Conservation (phyloP, 257 asterid genomes). For the Solanum clarkiae region DNA sequence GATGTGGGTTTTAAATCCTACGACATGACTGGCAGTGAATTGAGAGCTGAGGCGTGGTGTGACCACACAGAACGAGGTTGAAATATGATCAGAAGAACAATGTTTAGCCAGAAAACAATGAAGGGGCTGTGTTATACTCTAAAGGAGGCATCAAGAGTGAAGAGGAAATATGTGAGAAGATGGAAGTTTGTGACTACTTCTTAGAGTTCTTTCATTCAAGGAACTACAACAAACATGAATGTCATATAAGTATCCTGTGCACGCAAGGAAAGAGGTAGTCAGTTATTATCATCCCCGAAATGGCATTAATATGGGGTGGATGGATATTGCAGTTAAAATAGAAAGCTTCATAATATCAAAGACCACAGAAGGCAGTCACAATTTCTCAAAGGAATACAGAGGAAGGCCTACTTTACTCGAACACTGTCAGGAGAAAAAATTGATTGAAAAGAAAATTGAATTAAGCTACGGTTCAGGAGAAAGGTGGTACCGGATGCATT, state of each 20-base stretch:
- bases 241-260: not conserved
- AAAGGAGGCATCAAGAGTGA: not conserved
- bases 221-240: not conserved
- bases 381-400: too few relatives aligned
- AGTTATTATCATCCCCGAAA: not conserved
- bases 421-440: too few relatives aligned
- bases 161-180: not conserved
- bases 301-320: not conserved
- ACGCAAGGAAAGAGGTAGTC: not conserved
- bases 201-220: not conserved
- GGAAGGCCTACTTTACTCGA: too few relatives aligned
- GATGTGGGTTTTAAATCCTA: not conserved
- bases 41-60: not conserved
- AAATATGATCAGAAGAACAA: not conserved
- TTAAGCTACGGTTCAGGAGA: too few relatives aligned
- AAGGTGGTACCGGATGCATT: too few relatives aligned
- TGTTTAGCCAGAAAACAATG: not conserved
- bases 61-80: not conserved
- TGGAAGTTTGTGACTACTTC: not conserved
- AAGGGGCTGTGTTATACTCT: not conserved
- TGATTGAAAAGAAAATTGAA: too few relatives aligned
- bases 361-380: not conserved
- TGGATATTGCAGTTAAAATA: not conserved
- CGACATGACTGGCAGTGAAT: not conserved
- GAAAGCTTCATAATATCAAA: not conserved